Base-by-base conservation (phyloP, 208 protist species). In the Trypanosomatidae sp. region DNA sequence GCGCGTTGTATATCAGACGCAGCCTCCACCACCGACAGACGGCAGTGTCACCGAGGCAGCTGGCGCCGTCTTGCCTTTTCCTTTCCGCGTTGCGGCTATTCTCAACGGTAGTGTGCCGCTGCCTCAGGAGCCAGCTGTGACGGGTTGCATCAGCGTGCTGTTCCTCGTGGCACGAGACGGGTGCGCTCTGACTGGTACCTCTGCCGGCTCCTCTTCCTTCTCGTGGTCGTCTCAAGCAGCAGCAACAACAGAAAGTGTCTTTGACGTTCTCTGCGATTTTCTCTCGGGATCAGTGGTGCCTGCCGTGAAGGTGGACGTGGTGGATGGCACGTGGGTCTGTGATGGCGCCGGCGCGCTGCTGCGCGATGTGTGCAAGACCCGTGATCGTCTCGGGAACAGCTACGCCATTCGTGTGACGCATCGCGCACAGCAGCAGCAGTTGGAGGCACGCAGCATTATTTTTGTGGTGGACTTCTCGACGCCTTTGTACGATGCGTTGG, bases 91-190 rank as follows among this genome's bases (percentile, higher is more conserved):
- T 15, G 86, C 84, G 6, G 60, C 73, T 0, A 47, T 85, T 55
- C 65, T 93, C 25, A 91, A 93, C 78, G 86, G 84, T 9, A 80
- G 52, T 13, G 80, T 87, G 33, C 86, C 86, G 33, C 33, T 88
- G 33, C 76, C 80, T 9, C 49, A 19, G 13, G 65, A 33, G 33
- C 66, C 62, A 2, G 17, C 17, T 47, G 22, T 17, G 19, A 1
- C 10, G 56, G 9, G 10, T 13, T 28, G 62, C 17, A 60, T 53
- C 6, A 47, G 62, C 15, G 69, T 80, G 19, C 46, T 71, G 44
- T 75, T 39, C 43, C 59, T 80, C 9, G 28, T 52, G n/a, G 70
- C 76, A 17, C 17, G 62, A 10, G 69, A 75, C 30, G 76, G 76
- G n/a, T 33, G 36, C 28, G 12, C 55, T 28, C 65, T 75, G 10